These are phyloP conservation scores for Cornus suecica DNA, from an alignment of 148 eudicot species.

Conservation along the genomic window DNA sequence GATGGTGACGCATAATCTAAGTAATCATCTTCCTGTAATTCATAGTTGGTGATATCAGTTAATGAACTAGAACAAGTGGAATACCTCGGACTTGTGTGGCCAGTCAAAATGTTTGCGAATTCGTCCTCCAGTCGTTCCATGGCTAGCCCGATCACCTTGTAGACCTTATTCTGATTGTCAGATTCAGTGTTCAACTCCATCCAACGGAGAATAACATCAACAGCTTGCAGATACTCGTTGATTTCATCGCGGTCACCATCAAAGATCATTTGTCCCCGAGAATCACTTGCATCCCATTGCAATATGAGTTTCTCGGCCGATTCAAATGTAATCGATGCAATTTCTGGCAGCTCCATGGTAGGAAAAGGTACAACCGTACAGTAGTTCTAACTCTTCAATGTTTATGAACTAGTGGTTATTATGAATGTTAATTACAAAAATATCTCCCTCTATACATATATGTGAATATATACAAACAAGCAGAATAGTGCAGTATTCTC, in stretches of 20 bases:
- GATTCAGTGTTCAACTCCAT: neutral
- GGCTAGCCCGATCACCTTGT: neutral
- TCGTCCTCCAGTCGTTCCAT: neutral
- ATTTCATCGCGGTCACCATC: neutral
- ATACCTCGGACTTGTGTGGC: neutral
- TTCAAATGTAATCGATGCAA: neutral
- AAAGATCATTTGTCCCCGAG: neutral
- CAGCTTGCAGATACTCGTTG: neutral
- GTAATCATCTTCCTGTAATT: neutral
- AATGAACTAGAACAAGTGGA: neutral
- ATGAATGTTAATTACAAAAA: too few relatives aligned
- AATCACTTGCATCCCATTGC: neutral
- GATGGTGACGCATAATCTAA: neutral
- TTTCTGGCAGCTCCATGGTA: neutral
- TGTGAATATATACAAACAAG: too few relatives aligned
- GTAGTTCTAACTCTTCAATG: too few relatives aligned
- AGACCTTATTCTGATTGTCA: neutral
- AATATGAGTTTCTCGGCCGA: neutral
- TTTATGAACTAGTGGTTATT: too few relatives aligned
- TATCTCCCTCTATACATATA: too few relatives aligned
- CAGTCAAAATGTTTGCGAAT: neutral
- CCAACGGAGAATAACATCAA: neutral
- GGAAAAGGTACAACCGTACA: neutral
- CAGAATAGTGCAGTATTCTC: too few relatives aligned
- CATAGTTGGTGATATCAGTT: neutral